These are phyloP conservation scores for Pleurotus tuoliensis DNA, from an alignment of 768 basidiomycete species.

Conservation along the genomic window DNA sequence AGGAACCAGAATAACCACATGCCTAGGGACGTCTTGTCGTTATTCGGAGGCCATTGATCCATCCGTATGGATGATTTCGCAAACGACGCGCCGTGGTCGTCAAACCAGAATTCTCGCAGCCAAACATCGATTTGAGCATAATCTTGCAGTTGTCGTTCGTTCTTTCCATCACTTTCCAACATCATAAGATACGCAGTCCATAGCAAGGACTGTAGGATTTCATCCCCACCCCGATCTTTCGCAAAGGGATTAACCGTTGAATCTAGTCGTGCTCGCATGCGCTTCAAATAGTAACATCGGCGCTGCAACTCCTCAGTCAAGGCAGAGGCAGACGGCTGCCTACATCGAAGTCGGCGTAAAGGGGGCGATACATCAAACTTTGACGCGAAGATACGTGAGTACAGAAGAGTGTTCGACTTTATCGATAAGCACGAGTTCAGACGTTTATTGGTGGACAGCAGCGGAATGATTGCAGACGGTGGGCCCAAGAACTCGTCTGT, in stretches of 20 bases:
- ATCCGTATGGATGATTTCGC: slow-evolving; percentile 36
- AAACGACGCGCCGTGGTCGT: slow-evolving; percentile 50
- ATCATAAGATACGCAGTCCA: slow-evolving; percentile 74
- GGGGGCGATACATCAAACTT: slow-evolving; percentile 64
- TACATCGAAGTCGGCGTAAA: slow-evolving; percentile 43
- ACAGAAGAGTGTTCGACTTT: slow-evolving; percentile 59
- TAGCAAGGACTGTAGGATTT: slow-evolving; percentile 42
- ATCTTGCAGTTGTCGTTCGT: slow-evolving; percentile 64
- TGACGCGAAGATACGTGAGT: slow-evolving; percentile 60
- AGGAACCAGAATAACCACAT: slow-evolving; percentile 84
- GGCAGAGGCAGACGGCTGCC: slow-evolving; percentile 32
- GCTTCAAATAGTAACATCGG: slow-evolving; percentile 55
- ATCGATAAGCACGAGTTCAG: slow-evolving; percentile 49
- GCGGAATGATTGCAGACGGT: slow-evolving; percentile 51
- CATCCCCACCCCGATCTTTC: slow-evolving; percentile 20
- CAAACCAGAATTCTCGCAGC: slow-evolving; percentile 68
- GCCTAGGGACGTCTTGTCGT: slow-evolving; percentile 50
- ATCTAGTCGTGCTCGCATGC: slow-evolving; percentile 45
- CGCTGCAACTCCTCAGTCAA: slow-evolving; percentile 62
- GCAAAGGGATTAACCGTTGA: slow-evolving; percentile 25
- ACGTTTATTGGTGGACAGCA: slow-evolving; percentile 48
- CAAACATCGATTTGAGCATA: slow-evolving; percentile 62
- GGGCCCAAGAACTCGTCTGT: slow-evolving; percentile 54
- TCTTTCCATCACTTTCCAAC: slow-evolving; percentile 77
- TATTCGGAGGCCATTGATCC: slow-evolving; percentile 55